Base-by-base conservation (phyloP, 768 basidiomycete species). In the Suillus luteus region DNA sequence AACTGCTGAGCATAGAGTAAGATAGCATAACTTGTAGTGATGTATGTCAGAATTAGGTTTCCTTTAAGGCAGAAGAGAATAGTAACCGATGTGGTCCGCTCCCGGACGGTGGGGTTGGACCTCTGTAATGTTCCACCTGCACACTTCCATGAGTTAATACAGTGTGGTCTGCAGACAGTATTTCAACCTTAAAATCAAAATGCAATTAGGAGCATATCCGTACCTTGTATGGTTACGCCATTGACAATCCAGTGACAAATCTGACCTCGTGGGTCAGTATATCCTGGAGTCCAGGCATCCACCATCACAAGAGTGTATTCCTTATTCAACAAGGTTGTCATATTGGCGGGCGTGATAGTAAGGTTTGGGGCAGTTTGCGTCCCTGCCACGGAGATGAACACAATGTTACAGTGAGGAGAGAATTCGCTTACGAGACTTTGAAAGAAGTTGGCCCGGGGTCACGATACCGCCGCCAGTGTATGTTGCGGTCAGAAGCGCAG, bases 171-270 rank as follows among this genome's bases (percentile, higher is more conserved):
- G 3, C 31, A 61, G 62, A 59, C 3, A 33, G 35, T 6, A 24
- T 8, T 19, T 57, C 14, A 35, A 37, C 48, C 64, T 27, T 62
- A 15, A 40, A 41, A 37, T 43, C 19, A 51, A 17, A 49, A 19
- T 17, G 48, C 19, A 8, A 27, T 40, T 33, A 48, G 24, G 22
- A 46, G 55, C 8, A 40, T n/a, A 19, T 38, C 70, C 76, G 17
- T 37, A 85, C 86, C 77, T 27, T 72, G 68, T 46, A 89, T 63
- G 4, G 79, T 80, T 19, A 84, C 90, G 27, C 82, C 79, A 73
- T 93, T 92, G 65, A 87, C 85, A 55, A 94, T 84, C 92, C 91
- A 94, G 78, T 93, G 93, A 61, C 90, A 83, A 58, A 86, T 91
- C 67, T 87, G 86, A 22, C 85, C 87, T 10, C 78, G 75, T 43